These are phyloP conservation scores for Kwoniella shandongensis DNA, from an alignment of 768 basidiomycete genomes.

Conservation along the genomic window DNA sequence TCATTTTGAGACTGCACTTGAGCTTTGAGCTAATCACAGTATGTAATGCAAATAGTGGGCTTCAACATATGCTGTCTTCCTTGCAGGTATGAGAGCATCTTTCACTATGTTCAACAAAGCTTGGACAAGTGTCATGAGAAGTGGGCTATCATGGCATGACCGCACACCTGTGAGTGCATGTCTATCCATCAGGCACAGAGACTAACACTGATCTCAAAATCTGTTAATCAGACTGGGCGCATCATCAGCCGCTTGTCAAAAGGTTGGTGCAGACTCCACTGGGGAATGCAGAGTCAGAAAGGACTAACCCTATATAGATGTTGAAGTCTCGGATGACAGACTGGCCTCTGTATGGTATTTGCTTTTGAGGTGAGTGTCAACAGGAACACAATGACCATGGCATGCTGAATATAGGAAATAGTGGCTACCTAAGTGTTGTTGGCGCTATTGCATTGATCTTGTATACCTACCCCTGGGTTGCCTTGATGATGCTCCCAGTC, in stretches of 20 bases:
- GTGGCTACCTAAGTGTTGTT: conserved; percentile 23
- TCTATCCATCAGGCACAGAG: background rate
- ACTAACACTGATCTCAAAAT: background rate
- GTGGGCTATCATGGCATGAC: conserved; percentile 70
- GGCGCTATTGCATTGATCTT: conserved; percentile 40
- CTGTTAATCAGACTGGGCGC: conserved; percentile 29
- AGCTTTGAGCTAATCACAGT: background rate
- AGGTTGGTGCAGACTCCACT: conserved; percentile 14
- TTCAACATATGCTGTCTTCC: conserved; percentile 33
- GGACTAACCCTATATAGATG: conserved; percentile 41
- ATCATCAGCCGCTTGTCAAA: conserved; percentile 46
- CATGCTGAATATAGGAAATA: too few relatives aligned
- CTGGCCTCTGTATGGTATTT: conserved; percentile 30
- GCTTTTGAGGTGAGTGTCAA: too few relatives aligned
- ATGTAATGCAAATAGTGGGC: conserved; percentile 8
- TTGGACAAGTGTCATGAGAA: conserved; percentile 61
- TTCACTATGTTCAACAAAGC: conserved; percentile 62
- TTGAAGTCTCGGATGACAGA: conserved; percentile 50
- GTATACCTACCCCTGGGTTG: conserved; percentile 41
- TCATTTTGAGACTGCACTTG: background rate
- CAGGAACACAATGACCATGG: too few relatives aligned
- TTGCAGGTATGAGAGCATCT: conserved; percentile 55
- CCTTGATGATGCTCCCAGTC: conserved; percentile 40
- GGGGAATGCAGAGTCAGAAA: background rate
- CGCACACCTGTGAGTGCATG: conserved; percentile 57